Base-by-base conservation (phyloP, 441 rosid genomes). In the Euphorbia celastroides region DNA sequence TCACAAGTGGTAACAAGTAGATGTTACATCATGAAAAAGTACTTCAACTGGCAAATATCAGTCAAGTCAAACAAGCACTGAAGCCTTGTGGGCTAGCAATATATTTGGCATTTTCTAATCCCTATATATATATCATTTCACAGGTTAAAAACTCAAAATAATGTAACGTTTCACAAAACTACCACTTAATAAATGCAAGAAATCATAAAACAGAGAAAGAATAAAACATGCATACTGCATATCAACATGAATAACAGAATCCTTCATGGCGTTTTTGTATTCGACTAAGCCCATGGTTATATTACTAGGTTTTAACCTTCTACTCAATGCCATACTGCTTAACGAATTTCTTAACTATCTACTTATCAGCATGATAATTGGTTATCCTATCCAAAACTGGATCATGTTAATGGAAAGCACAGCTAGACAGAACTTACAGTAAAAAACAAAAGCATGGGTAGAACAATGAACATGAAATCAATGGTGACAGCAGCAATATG, bases 391-490 rank as follows among this genome's bases (percentile, higher is more conserved):
- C 23, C 6, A 48, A 17, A 17, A 2, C 1, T 16, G 22, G 2
- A 11, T 57, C 19, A 57, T 4, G 32, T 57, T 28, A 1, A 5
- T 57, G 20, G 9, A 38, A 56, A 59, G 44, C 54, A n/a, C 19
- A 31, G 13, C 27, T 41, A n/a, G 31, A 56, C 50, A 64, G 54
- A 64, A 70, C 95, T 77, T 82, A 93, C 98, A n/a, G 96, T 90
- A 69, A 86, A 80, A 76, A 78, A 75, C 62, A 90, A 66, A 63
- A 88, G 79, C 72, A 81, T 72, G 52, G 95, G 96, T 36, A 87
- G 68, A 66, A 87, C 73, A 71, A 83, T 77, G 79, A 81, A 67
- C 70, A 83, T 68, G 77, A 86, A 86, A 81, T 90, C 97, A 77
- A 85, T 28, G 2, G 79, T 73, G 38, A 86, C 42, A 50, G 81